These are phyloP conservation scores for Wickerhamomyces bovis DNA, from an alignment of 805 yeast species.

Conservation along the genomic window DNA sequence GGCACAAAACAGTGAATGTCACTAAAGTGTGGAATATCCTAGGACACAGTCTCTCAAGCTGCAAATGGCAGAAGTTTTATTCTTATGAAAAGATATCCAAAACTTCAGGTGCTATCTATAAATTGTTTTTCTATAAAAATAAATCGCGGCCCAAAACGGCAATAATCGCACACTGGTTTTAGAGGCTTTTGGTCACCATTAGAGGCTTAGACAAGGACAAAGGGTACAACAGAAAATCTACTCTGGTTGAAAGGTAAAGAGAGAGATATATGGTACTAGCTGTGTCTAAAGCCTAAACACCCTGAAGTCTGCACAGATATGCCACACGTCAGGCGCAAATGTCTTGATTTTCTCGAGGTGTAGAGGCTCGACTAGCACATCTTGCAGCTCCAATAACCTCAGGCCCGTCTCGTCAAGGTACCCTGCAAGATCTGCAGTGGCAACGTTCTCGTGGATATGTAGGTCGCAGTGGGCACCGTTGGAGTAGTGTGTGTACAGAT, in stretches of 20 bases:
- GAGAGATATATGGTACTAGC: neutral
- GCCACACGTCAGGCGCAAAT: slow-evolving; percentile 86
- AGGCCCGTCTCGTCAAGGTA: slow-evolving; percentile 6
- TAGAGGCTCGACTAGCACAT: slow-evolving; percentile 3
- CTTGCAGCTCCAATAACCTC: slow-evolving; percentile 2
- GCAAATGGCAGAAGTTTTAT: neutral
- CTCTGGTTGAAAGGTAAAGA: neutral
- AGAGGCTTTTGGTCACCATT: neutral
- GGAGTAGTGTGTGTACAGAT: slow-evolving; percentile 12
- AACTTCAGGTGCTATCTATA: neutral
- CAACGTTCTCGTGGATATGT: slow-evolving; percentile 78
- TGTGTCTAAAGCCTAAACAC: neutral
- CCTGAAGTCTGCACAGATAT: slow-evolving; percentile 47
- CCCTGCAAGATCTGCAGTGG: slow-evolving; percentile 31
- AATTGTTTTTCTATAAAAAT: neutral
- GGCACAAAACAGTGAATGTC: neutral
- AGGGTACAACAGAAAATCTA: neutral
- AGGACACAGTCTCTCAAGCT: neutral
- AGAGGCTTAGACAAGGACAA: neutral
- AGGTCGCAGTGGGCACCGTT: slow-evolving; percentile 20
- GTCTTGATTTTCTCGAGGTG: slow-evolving; percentile 69
- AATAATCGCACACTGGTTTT: neutral
- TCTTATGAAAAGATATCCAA: neutral
- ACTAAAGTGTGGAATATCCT: too few relatives aligned
- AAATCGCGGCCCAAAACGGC: neutral